phyloP scores from a whole-genome alignment of 257 asterid genomes.

The Plectranthus barbatus region DNA sequence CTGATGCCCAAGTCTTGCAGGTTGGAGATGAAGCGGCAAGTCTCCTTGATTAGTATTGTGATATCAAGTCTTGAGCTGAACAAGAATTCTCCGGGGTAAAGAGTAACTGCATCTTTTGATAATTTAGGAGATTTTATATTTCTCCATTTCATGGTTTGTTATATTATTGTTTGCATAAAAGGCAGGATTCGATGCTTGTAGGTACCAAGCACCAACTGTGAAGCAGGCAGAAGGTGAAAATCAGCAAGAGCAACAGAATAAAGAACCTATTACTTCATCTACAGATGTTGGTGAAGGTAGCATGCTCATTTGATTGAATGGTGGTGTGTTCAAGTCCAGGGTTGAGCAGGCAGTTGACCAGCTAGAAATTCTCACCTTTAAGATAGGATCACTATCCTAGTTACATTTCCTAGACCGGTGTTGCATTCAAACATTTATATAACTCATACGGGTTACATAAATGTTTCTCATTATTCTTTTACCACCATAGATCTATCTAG shows the following conservation, averaged over 20 bases:
- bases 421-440: not conserved
- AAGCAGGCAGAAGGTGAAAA: not conserved
- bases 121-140: not conserved
- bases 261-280: conserved; percentile 2
- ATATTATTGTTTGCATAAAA: not conserved
- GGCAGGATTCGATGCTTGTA: conserved; percentile 6
- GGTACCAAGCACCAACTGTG: conserved; percentile 26
- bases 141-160: not conserved
- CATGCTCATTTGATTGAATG: not conserved
- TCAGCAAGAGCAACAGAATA: conserved; percentile 13
- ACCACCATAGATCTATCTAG: not conserved
- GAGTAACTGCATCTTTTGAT: not conserved
- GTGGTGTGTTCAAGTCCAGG: not conserved
- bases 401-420: not conserved
- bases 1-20: conserved; percentile 23
- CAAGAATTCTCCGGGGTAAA: conserved; percentile 50
- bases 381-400: not conserved
- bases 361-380: not conserved
- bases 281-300: conserved; percentile 31
- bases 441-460: no score
- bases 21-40: conserved; percentile 58
- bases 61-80: conserved; percentile 40
- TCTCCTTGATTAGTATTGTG: conserved; percentile 42
- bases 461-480: not conserved
- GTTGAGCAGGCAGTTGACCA: not conserved